A percentile compares a stretch with the other conserved stretches of the same genome.
These are phyloP conservation scores for Fraxinus paxiana DNA, from an alignment of 305 asterid species.

Conservation along the genomic window DNA sequence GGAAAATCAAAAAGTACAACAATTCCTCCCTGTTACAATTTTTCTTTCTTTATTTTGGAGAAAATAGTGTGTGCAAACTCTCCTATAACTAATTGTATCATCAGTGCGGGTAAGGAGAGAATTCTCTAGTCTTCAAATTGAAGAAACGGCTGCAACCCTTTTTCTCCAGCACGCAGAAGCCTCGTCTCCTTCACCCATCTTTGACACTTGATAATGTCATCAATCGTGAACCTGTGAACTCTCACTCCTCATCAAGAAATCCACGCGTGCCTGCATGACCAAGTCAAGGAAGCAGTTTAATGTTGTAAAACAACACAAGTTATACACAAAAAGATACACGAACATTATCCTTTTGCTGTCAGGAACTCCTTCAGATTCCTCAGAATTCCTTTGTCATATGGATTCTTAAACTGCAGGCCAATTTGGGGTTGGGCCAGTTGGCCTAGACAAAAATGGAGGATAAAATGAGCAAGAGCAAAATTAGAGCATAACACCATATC, in stretches of 20 bases:
- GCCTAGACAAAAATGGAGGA: conserved; percentile 25
- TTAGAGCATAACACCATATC: neutral
- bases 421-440: neutral
- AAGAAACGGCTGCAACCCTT: neutral
- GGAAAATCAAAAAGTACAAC: neutral
- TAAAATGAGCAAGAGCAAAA: neutral
- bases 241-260: neutral
- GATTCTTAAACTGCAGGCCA: conserved; percentile 34
- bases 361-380: conserved; percentile 47
- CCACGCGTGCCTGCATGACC: neutral
- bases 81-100: neutral
- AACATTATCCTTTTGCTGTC: conserved; percentile 21
- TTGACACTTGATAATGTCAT: neutral
- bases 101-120: neutral
- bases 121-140: neutral
- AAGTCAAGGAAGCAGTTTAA: neutral
- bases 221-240: conserved; percentile 7
- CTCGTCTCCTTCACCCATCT: neutral
- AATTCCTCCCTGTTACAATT: neutral
- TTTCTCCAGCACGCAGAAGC: neutral
- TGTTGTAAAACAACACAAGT: neutral
- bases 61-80: neutral
- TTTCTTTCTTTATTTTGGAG: neutral
- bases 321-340: neutral
- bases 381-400: conserved; percentile 43